Evolutionary conservation across 2,329 filamentous ascomycete species (phyloP).

Genomic region (Alternaria viburni): DNA sequence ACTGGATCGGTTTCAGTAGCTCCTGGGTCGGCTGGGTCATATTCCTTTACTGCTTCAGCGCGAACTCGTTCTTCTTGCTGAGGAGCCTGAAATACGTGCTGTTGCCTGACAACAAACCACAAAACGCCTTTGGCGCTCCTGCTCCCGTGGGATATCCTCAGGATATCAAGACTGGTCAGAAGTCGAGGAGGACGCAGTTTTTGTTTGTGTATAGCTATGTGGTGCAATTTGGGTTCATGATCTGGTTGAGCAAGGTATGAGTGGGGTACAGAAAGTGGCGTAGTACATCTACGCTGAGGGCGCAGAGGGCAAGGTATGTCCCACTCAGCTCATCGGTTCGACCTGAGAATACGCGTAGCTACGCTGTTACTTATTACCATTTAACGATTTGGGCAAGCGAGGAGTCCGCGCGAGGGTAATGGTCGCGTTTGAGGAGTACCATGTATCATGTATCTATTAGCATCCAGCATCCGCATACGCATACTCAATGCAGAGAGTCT

Average conservation of each 20-base stretch:
- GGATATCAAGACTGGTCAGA: slow-evolving; percentile 75
- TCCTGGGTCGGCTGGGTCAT: slow-evolving; percentile 88
- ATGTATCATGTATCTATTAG: neutral
- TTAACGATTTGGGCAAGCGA: neutral
- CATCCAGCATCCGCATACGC: neutral
- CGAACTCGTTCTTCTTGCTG: slow-evolving; percentile 94
- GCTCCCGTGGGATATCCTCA: slow-evolving; percentile 63
- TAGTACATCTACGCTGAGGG: neutral
- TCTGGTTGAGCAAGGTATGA: slow-evolving; percentile 64
- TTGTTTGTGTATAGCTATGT: slow-evolving; percentile 74
- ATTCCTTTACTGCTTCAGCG: slow-evolving; percentile 89
- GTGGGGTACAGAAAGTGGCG: neutral
- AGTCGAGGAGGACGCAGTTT: slow-evolving; percentile 41
- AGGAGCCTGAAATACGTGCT: slow-evolving; percentile 95
- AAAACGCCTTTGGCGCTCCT: slow-evolving; percentile 33
- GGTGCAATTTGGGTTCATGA: slow-evolving; percentile 95
- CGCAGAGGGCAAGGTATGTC: neutral
- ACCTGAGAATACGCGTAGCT: neutral
- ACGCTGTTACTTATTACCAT: neutral
- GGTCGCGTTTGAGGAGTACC: neutral
- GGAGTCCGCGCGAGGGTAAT: neutral
- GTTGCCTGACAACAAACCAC: slow-evolving; percentile 69
- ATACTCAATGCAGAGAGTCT: neutral
- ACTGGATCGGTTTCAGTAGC: slow-evolving; percentile 77
- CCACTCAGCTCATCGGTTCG: neutral